Evolutionary conservation across 1,139 yeast species (phyloP).

Genomic region (Geotrichum carabidarum): DNA sequence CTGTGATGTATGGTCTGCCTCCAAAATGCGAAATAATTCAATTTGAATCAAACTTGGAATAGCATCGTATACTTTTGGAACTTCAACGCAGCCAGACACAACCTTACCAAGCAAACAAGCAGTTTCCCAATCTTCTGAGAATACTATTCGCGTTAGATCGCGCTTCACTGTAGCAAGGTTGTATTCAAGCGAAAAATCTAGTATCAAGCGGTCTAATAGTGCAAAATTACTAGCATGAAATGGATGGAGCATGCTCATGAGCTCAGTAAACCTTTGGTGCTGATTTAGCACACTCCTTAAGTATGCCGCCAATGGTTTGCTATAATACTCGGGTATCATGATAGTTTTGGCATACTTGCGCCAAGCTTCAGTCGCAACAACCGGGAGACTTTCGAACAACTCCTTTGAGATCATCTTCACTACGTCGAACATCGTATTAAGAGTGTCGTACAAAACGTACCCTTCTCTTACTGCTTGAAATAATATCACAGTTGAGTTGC

Average conservation of each 20-base stretch:
- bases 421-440: too few species aligned
- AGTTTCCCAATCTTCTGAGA: neutral
- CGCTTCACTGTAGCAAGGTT: neutral
- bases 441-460: too few species aligned
- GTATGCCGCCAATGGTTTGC: neutral
- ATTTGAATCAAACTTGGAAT: neutral
- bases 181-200: neutral
- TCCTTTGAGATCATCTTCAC: too few species aligned
- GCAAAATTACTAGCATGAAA: neutral
- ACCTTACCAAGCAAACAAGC: neutral
- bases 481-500: too few species aligned
- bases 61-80: neutral
- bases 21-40: neutral
- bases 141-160: neutral
- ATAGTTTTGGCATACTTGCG: too few species aligned
- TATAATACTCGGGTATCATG: neutral
- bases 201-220: neutral
- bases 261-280: neutral
- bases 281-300: neutral
- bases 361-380: too few species aligned
- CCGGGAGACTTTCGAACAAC: too few species aligned
- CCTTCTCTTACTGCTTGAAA: too few species aligned
- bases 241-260: neutral
- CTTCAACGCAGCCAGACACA: neutral
- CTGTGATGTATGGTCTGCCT: neutral